Percentiles rank a stretch among this genome's conserved stretches.
phyloP scores from a whole-genome alignment of 768 basidiomycete genomes.

The Rhodosporidiobolus odoratus region DNA sequence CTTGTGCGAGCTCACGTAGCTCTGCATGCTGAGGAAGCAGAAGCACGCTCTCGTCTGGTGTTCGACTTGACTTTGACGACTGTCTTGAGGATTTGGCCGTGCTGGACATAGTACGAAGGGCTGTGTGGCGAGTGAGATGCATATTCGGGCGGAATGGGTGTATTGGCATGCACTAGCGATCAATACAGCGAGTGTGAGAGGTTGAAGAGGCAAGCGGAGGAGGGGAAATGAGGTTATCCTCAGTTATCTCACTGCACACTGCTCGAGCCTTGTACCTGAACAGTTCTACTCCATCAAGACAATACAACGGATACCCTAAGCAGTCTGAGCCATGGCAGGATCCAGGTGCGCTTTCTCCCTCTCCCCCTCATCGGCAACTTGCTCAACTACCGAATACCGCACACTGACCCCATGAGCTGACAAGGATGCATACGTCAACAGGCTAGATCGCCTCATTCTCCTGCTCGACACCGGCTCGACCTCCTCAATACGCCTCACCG shows the following conservation, averaged over 20 bases:
- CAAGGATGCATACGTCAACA: neutral
- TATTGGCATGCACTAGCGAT: neutral
- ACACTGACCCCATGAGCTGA: neutral
- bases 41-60: slow-evolving; percentile 7
- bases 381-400: neutral
- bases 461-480: slow-evolving; percentile 94
- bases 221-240: neutral
- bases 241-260: too few species aligned
- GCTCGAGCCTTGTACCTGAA: too few species aligned
- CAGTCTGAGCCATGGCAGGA: neutral
- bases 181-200: neutral
- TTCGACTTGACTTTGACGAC: neutral
- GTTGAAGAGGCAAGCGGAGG: neutral
- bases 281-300: too few species aligned
- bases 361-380: neutral
- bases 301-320: neutral
- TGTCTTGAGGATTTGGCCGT: slow-evolving; percentile 12
- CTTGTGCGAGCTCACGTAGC: neutral
- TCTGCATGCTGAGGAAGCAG: slow-evolving; percentile 12
- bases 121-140: neutral
- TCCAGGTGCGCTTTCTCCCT: neutral
- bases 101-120: neutral
- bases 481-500: slow-evolving; percentile 80
- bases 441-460: slow-evolving; percentile 88
- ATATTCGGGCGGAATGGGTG: neutral